Base-by-base conservation (phyloP, 2,329 filamentous ascomycete genomes). In the Ceratocystis diversiconidia region DNA sequence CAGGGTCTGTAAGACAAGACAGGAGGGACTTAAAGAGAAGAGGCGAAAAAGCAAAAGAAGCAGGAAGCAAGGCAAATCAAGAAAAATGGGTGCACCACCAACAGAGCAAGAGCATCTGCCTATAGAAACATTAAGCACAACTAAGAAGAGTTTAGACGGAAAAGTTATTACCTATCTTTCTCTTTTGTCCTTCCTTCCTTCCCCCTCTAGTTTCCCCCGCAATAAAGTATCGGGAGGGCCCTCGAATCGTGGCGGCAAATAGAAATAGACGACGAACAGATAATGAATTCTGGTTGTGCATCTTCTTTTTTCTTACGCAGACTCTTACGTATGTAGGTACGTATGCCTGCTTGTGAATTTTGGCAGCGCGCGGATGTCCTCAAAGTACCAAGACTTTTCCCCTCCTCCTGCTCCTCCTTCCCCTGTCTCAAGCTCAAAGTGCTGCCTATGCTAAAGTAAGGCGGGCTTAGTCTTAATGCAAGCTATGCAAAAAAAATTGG, bases 341-440 rank as follows among this genome's bases (percentile, higher is more conserved):
- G 59, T 25, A 22, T 61, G 59, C 41, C 8, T 59, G 55, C 30
- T 25, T 59, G 55, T 59, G 55, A n/a, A 28, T 59, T 59, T 59
- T 59, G 48, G 36, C 55, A 59, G 55, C 28, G 55, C 28, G 55
- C 55, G 28, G 55, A 19, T n/a, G 55, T 10, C 8, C 28, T 19
- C n/a, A 17, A 41, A n/a, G 55, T 30, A 36, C 55, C 55, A 59
- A 59, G 25, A 17, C 28, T 25, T 28, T 25, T 6, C 25, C 48
- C 48, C 17, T 32, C 55, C 55, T 30, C 28, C 36, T 41, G 12
- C 48, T 15, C 48, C 48, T 52, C 48, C 48, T 30, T 32, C 55
- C 28, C 55, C 55, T 59, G 55, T 59, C 55, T 59, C 55, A 36
- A 22, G 22, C 55, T 36, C 55, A 59, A 59, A 59, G 55, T 59